These are phyloP conservation scores for Penicillium sp. DNA, from an alignment of 2,329 filamentous ascomycete species.

Conservation along the genomic window DNA sequence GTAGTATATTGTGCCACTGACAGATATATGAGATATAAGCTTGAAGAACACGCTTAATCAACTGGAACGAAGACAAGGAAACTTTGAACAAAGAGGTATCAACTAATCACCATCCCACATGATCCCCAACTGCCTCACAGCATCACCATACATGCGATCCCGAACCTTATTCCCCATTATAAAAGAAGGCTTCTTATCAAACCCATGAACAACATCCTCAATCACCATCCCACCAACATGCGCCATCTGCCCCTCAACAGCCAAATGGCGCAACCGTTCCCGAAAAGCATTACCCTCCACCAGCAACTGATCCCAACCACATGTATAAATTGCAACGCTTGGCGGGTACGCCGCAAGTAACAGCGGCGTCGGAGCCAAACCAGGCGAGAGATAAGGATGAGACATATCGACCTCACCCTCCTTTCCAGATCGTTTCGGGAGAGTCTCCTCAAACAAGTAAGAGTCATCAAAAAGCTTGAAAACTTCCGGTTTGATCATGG, in stretches of 20 bases:
- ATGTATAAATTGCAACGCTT: conserved; percentile 24
- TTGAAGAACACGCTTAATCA: no score
- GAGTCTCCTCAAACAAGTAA: conserved; percentile 12
- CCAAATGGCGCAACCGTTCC: conserved; percentile 18
- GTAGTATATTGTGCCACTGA: no score
- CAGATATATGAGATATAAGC: no score
- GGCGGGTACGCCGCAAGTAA: conserved; percentile 18
- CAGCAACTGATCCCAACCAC: conserved; percentile 28
- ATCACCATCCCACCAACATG: conserved; percentile 21
- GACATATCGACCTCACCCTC: conserved; percentile 19
- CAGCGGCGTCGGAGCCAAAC: conserved; percentile 12
- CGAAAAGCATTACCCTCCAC: conserved; percentile 25
- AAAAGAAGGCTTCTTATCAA: conserved; percentile 28
- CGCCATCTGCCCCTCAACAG: conserved; percentile 12
- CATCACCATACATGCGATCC: conserved; percentile 27
- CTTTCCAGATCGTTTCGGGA: conserved; percentile 11
- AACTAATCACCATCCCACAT: conserved; percentile 19
- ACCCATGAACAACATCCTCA: conserved; percentile 23
- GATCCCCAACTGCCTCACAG: conserved; percentile 15
- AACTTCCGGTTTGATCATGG: conserved; percentile 12
- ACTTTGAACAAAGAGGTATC: no score
- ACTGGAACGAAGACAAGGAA: background rate
- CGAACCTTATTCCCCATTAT: conserved; percentile 13
- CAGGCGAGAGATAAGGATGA: conserved; percentile 26
- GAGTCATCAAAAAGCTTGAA: conserved; percentile 23